Conservation (phyloP, 2,329 filamentous ascomycete species). For the Ceratocystis huliohia region DNA sequence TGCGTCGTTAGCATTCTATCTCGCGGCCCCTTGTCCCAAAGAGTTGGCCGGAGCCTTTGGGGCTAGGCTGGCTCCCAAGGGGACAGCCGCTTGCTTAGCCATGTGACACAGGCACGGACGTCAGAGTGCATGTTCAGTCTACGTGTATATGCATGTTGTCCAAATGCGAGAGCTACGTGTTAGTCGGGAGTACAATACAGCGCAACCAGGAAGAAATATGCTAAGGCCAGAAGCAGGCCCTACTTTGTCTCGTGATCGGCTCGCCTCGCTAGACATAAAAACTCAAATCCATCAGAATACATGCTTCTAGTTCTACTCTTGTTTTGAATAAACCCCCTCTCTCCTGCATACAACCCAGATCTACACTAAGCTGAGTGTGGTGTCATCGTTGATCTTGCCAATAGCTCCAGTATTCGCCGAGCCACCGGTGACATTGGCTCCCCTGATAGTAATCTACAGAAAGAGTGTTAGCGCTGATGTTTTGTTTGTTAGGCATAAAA, state of each 20-base stretch:
- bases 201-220: not conserved
- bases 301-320: slow-evolving; percentile 7
- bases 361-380: slow-evolving; percentile 51
- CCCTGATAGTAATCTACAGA: slow-evolving; percentile 17
- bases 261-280: not conserved
- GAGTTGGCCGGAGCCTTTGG: not conserved
- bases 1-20: too few relatives aligned
- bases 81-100: not conserved
- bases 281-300: not conserved
- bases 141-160: not conserved
- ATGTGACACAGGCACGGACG: slow-evolving; percentile 6
- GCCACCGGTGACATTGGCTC: slow-evolving; percentile 49
- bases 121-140: not conserved
- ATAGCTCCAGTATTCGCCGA: slow-evolving; percentile 51
- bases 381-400: slow-evolving; percentile 56
- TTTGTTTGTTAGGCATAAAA: not conserved
- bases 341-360: not conserved
- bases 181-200: not conserved
- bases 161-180: not conserved
- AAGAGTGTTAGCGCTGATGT: not conserved
- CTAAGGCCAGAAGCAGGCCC: not conserved
- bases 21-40: not conserved
- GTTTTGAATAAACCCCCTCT: not conserved
- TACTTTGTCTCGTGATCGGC: not conserved
- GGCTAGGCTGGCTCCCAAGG: not conserved